Base-by-base conservation (phyloP, 225 moss, liverwort and hornwort species). In the Ulota crispa region DNA sequence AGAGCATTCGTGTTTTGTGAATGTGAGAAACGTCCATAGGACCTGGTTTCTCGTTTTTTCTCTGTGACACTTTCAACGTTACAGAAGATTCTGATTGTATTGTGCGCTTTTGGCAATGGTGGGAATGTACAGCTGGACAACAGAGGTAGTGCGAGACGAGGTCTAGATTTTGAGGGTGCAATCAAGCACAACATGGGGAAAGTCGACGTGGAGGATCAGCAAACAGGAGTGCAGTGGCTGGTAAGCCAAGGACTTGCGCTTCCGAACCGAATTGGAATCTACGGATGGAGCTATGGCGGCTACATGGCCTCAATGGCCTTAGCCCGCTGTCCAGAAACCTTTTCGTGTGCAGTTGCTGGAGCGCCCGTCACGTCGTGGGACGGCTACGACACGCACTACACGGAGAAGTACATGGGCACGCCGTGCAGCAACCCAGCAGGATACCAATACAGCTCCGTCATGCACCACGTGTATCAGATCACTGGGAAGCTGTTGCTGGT, bases 331-430 rank as follows among this genome's bases (percentile, higher is more conserved):
- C 94, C 96, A 34, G 94, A 99, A 78, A 94, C 94, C n/a, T 99
- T 94, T 82, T 90, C 89, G 69, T 99, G 99, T 81, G 93, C 99
- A 79, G 99, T 99, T 72, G 99, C 99, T 20, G 99, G 99, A 39
- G 99, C 99, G 56, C 99, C 99, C 73, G 99, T 99, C 32, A 99
- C 99, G 60, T 96, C 99, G n/a, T 99, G 99, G 99, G 99, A 99
- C 80, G 99, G 99, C 64, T 99, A 99, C 67, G 99, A 99, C 88
- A 99, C 99, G 31, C 92, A 99, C 82, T 99, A 99, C 80, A 96
- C 99, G 23, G 99, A 99, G 82, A 99, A 99, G 87, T 99, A 99
- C 79, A 94, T 99, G 99, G 94, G 99, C 20, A 94, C 93, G 81
- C 99, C 99, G 39, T 83, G 85, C 84, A 94, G 93, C 78, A 96